These are phyloP conservation scores for Sporothrix curviconia DNA, from an alignment of 2,329 filamentous ascomycete genomes.

Conservation along the genomic window DNA sequence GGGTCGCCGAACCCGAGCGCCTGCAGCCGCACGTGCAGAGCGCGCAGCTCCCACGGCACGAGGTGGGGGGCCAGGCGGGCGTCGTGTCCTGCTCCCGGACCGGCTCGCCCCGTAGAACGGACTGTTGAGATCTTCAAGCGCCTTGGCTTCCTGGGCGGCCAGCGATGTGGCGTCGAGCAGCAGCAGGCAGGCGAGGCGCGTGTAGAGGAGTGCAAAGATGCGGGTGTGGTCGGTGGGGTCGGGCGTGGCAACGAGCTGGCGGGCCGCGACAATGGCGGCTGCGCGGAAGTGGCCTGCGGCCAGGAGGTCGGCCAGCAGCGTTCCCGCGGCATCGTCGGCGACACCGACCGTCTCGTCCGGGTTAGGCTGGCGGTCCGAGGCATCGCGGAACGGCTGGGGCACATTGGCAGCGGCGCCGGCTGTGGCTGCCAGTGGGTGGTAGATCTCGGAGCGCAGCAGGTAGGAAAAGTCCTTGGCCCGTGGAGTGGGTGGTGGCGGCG, in stretches of 20 bases:
- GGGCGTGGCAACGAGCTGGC: conserved; percentile 49
- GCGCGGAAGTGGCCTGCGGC: conserved; percentile 70
- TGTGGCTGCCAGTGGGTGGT: conserved; percentile 63
- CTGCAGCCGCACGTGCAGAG: conserved; percentile 77
- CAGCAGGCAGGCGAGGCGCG: conserved; percentile 73
- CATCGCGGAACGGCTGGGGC: conserved; percentile 61
- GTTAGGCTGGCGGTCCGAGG: conserved; percentile 57
- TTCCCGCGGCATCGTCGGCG: conserved; percentile 21
- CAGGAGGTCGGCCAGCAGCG: conserved; percentile 63
- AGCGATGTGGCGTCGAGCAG: conserved; percentile 66
- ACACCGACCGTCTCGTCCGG: conserved; percentile 32
- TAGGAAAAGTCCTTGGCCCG: conserved; percentile 66
- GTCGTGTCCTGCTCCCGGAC: conserved; percentile 44
- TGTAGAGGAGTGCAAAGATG: conserved; percentile 75
- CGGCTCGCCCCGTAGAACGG: conserved; percentile 49
- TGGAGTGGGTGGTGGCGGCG: background rate
- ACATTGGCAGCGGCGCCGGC: conserved; percentile 39
- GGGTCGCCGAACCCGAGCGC: conserved; percentile 81
- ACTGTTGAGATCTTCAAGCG: conserved; percentile 55
- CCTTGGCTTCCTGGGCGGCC: conserved; percentile 61
- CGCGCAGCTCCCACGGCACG: conserved; percentile 79
- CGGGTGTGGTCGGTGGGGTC: conserved; percentile 51
- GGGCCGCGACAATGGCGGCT: conserved; percentile 62
- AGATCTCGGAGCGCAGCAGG: conserved; percentile 72
- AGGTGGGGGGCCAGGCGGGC: conserved; percentile 42